Percentiles rank a stretch among this genome's conserved stretches.
Evolutionary conservation across 129 eudicot species (phyloP).

Genomic region (Saposhnikovia divaricata): DNA sequence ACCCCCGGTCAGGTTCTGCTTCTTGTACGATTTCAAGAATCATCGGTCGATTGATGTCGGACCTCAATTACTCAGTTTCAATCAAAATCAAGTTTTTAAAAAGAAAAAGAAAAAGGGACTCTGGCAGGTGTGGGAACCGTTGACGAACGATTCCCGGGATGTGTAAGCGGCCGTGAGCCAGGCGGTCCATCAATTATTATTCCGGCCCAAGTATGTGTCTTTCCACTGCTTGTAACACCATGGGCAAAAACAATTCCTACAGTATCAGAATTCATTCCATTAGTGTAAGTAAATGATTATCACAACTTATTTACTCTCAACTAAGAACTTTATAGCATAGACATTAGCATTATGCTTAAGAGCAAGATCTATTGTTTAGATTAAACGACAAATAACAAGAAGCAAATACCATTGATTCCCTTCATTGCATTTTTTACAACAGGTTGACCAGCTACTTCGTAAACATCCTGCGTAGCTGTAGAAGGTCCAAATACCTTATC

Average conservation of each 20-base stretch:
- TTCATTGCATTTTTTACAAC: slow-evolving; percentile 96
- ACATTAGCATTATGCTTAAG: neutral
- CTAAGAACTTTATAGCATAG: neutral
- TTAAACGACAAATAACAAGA: neutral
- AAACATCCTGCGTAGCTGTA: slow-evolving; percentile 74
- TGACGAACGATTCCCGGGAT: too few species aligned
- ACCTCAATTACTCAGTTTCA: too few species aligned
- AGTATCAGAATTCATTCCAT: slow-evolving; percentile 18
- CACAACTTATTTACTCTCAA: neutral
- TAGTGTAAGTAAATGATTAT: slow-evolving; percentile 13
- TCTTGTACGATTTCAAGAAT: too few species aligned
- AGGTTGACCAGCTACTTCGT: slow-evolving; percentile 95
- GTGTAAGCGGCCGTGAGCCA: too few species aligned
- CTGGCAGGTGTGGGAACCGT: too few species aligned
- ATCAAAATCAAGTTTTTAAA: too few species aligned
- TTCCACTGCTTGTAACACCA: slow-evolving; percentile 99
- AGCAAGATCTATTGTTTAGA: neutral
- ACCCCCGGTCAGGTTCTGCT: too few species aligned
- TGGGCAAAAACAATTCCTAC: slow-evolving; percentile 98
- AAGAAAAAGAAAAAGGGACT: too few species aligned
- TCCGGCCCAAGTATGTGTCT: slow-evolving; percentile 96
- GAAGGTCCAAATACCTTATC: slow-evolving; percentile 85
- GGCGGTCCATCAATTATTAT: too few species aligned
- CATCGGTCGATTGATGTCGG: too few species aligned
- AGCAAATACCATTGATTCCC: slow-evolving; percentile 75